These are phyloP conservation scores for Mycena polygramma DNA, from an alignment of 768 basidiomycete genomes.

Conservation along the genomic window DNA sequence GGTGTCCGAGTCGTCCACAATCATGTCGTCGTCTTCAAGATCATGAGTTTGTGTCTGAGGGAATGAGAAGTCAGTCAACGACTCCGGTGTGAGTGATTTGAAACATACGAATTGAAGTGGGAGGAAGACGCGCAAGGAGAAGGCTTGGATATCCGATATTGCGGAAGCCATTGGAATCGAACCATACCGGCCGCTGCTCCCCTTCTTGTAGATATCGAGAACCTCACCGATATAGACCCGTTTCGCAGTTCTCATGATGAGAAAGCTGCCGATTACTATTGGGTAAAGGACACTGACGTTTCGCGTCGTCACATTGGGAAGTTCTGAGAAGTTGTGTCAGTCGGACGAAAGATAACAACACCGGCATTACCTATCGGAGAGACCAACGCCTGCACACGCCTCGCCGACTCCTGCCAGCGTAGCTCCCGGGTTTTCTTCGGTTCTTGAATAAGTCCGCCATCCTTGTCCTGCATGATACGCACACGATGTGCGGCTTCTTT, in stretches of 20 bases:
- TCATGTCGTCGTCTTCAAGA: too few relatives aligned
- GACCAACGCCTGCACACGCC: neutral
- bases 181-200: too few relatives aligned
- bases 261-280: neutral
- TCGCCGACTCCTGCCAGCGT: neutral
- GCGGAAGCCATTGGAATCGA: too few relatives aligned
- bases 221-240: neutral
- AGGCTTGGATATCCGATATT: too few relatives aligned
- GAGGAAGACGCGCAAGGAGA: too few relatives aligned
- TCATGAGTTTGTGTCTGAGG: too few relatives aligned
- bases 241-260: neutral
- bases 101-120: too few relatives aligned
- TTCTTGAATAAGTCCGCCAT: neutral
- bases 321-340: neutral
- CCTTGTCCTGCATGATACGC: neutral
- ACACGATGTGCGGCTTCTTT: slow-evolving; percentile 1
- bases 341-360: too few relatives aligned
- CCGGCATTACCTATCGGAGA: neutral
- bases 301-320: neutral
- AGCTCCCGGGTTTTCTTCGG: neutral
- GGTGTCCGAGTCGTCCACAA: too few relatives aligned
- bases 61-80: too few relatives aligned
- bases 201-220: neutral
- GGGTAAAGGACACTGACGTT: neutral
- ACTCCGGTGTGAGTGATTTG: too few relatives aligned